These are phyloP conservation scores for Chlorella vulgaris DNA, from an alignment of 139 green algal species.

Conservation along the genomic window DNA sequence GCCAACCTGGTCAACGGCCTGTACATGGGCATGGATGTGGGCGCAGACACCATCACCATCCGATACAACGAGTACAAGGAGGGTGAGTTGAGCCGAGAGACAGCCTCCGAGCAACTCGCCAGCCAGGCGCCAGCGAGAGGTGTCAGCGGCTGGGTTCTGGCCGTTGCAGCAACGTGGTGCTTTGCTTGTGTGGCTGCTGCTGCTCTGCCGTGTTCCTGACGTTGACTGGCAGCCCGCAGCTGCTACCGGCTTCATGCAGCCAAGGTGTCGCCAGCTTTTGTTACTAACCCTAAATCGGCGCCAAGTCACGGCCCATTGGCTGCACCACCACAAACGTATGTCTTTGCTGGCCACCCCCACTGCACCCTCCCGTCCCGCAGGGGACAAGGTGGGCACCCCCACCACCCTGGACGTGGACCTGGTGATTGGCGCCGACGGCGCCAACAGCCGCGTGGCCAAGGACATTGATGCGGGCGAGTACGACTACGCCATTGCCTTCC, in stretches of 20 bases:
- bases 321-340: too few species aligned
- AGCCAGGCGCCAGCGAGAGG: too few species aligned
- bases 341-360: too few species aligned
- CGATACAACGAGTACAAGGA: slow-evolving; percentile 92
- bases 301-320: too few species aligned
- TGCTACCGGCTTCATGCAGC: too few species aligned
- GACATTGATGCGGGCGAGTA: slow-evolving; percentile 98
- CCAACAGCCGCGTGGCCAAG: slow-evolving; percentile 98
- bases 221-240: too few species aligned
- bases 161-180: too few species aligned
- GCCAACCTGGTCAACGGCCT: slow-evolving; percentile 96
- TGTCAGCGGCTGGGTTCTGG: too few species aligned
- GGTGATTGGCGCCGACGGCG: slow-evolving; percentile 97
- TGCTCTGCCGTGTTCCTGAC: not conserved
- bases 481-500: slow-evolving; percentile 99
- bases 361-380: not conserved
- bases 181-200: not conserved
- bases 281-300: too few species aligned
- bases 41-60: slow-evolving; percentile 85
- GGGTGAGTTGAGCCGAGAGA: slow-evolving; percentile 2
- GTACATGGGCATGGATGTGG: slow-evolving; percentile 86
- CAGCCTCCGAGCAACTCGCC: too few species aligned
- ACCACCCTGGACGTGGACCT: slow-evolving; percentile 92
- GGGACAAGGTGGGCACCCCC: slow-evolving; percentile 85
- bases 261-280: too few species aligned